Percentiles rank a stretch among this genome's conserved stretches.
phyloP scores from a whole-genome alignment of 1,284 basidiomycete genomes.

The Cryptococcus amylolentus region DNA sequence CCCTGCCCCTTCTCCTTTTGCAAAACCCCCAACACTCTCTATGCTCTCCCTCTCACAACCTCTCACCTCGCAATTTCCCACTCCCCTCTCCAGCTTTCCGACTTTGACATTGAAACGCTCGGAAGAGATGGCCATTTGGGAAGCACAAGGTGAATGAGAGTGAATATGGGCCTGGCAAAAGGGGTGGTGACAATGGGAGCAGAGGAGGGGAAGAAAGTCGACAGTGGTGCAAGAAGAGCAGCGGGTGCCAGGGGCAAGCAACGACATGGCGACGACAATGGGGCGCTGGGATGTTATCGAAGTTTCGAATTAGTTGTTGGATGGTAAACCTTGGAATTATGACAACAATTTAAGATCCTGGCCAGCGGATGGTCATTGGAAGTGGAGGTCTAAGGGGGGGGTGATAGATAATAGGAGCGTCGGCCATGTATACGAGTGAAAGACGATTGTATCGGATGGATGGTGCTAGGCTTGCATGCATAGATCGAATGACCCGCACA shows the following conservation, averaged over 20 bases:
- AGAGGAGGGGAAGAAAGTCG: constrained; percentile 44
- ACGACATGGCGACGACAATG: constrained; percentile 19
- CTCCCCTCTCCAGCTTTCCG: constrained; percentile 12
- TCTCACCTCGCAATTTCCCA: constrained; percentile 20
- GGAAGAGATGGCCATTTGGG: neutral
- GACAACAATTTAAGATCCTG: too few relatives aligned
- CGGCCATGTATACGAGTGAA: too few relatives aligned
- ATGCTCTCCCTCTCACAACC: constrained; percentile 36
- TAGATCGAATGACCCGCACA: too few relatives aligned
- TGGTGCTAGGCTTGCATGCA: too few relatives aligned
- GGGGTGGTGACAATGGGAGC: constrained; percentile 23
- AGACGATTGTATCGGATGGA: too few relatives aligned
- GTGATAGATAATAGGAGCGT: neutral
- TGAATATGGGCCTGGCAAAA: constrained; percentile 39
- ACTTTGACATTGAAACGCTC: neutral
- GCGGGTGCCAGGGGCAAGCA: constrained; percentile 31
- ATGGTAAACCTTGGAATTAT: too few relatives aligned
- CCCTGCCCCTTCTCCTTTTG: constrained; percentile 4
- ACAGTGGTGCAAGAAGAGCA: constrained; percentile 33
- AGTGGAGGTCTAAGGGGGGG: neutral
- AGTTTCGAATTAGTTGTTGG: too few relatives aligned
- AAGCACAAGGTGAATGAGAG: constrained; percentile 6
- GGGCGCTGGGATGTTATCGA: too few relatives aligned
- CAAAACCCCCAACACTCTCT: constrained; percentile 30
- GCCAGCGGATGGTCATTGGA: neutral